Evolutionary conservation across 164 flowering plant species (phyloP), one percentile per base, ranked within the genome.

Genomic region (Platanus orientalis): DNA sequence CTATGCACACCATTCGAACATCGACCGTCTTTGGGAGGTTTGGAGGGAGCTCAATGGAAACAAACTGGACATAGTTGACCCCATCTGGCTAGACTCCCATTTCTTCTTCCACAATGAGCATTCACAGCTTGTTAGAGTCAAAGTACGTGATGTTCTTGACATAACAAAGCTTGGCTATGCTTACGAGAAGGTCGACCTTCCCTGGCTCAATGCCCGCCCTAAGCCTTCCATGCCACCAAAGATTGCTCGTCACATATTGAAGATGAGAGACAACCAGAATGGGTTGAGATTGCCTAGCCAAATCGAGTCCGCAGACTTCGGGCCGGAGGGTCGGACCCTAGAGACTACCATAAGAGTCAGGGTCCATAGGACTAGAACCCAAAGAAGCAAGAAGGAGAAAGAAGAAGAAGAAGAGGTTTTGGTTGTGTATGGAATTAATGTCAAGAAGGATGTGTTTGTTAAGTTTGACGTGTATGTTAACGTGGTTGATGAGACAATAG

Each of bases 381-480:
- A 27, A 0, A 61, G 76, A 21, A 67, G 30, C 34, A 75, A 59
- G 61, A 57, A 56, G 24, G 76, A 71, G 62, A 76, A 71, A 48
- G 77, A 69, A 13, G 70, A 71, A 0, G 76, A 67, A 7, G 77
- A 74, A 7, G 82, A 81, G 65, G 54, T 78, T 1, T 20, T 80
- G 69, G 70, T 73, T 40, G 52, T 80, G 6, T 54, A 72, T 4
- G 66, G 66, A 7, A 69, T 78, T 2, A 60, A 62, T 20, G 16
- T 73, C 0, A 55, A 66, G 21, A 53, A 51, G 5, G 58, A 63
- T 6, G 24, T 11, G 20, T 20, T 47, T 12, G 60, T 74, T 29
- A 78, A 76, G 66, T 76, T 81, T 29, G 82, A 81, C 48, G 80
- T 81, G 19, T 76, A 42, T 44, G 62, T 78, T 12, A 81, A 81